Evolutionary conservation across 805 yeast species (phyloP), one percentile per base, ranked within the genome.

Genomic region (Ogataea pini): DNA sequence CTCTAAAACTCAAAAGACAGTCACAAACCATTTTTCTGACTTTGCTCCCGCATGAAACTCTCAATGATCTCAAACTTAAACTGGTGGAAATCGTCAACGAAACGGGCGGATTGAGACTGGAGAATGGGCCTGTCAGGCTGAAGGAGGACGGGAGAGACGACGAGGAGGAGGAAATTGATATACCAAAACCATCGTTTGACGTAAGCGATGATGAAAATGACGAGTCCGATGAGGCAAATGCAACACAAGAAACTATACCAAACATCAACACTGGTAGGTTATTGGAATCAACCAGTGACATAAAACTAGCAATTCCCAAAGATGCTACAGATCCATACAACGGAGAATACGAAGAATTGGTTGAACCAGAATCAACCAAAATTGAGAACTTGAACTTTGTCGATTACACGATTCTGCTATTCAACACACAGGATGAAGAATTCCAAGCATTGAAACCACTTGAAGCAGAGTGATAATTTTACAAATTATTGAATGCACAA

Each of bases 31-130:
- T 68, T 31, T 62, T 71, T 42, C 50, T 72, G 18, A 52, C 62
- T 0, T 48, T 65, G 1, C 43, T 60, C 2, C 44, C 54, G 1
- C 55, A 57, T 18, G 59, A 62, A 2, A 61, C 64, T 3, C 48
- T 63, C 9, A 39, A 45, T 1, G 63, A 58, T 2, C 46, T 72
- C 17, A 67, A 68, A 44, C 46, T 50, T 3, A 46, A 59, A 16
- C 64, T 81, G 19, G 61, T 63, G 1, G 56, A 59, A 5, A 71
- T 74, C 20, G 70, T 82, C 20, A 71, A 73, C 47, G 52, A 63
- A 2, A 69, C 79, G 0, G 85, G 85, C 1, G 85, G 85, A 0
- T 57, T 77, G 31, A 54, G 47, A n/a, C 46, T 57, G 3, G 56
- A 62, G 28, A 60, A 57, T 34, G 46, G 44, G 3, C 59, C 73